Evolutionary conservation across 192 early-diverging fungal genomes (phyloP), one percentile per base, ranked within the genome.

Genomic region (Coemansia sp.): DNA sequence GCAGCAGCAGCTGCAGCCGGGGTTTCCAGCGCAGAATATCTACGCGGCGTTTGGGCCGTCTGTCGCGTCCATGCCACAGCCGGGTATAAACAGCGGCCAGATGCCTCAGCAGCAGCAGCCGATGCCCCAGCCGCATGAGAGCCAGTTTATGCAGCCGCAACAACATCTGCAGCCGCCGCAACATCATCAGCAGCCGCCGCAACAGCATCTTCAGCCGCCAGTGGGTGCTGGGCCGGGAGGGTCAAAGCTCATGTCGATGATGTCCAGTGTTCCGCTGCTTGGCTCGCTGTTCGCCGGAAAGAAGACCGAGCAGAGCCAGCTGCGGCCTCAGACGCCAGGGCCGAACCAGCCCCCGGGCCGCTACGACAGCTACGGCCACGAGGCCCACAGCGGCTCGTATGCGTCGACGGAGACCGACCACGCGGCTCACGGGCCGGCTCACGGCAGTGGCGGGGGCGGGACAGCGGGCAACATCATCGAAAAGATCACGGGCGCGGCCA

Each of bases 251-350:
- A 76, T 76, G 78, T 41, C 77, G 29, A 62, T 72, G 43, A 57
- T 84, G 77, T 58, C 71, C 3, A 74, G 74, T 55, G 76, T 84
- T 16, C 81, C 81, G 24, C 24, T 79, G 7, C n/a, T 84, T 5
- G 81, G 81, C 16, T 58, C 68, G 53, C 66, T 84, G 20, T 79
- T 84, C 63, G 69, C 65, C 8, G 76, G 75, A 2, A 78, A 79
- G 65, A 64, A 64, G 10, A 65, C 65, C 24, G 53, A 62, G 64
- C 64, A 68, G 52, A 52, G 39, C 16, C 53, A 55, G 9, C 39
- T 20, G 40, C 60, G 20, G 58, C 60, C 49, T 11, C 71, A 18
- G 71, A 68, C 61, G 49, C 49, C 49, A 4, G 71, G 4, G 16
- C 41, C 29, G 0, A 55, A 47, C 24, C 62, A 43, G 27, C 70